Conservation (phyloP, 768 basidiomycete species). For the Tylopilus vinaceipallidus region DNA sequence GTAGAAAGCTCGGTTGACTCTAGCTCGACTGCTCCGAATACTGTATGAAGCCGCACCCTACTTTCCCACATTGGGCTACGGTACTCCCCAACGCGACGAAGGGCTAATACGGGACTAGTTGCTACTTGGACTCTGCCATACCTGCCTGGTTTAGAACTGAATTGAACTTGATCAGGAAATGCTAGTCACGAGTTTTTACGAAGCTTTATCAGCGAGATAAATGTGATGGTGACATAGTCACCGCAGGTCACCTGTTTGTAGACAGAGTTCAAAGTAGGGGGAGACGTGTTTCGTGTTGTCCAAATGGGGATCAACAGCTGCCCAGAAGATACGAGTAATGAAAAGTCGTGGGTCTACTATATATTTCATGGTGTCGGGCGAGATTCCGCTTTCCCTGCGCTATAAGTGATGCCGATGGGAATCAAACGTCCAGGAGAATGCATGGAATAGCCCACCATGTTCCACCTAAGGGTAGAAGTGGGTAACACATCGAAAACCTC, state of each 20-base stretch:
- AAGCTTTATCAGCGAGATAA: slow-evolving; percentile 3
- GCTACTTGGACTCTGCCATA: neutral
- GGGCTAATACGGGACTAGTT: neutral
- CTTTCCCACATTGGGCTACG: neutral
- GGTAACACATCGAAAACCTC: neutral
- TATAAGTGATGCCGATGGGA: slow-evolving; percentile 6
- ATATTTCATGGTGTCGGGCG: neutral
- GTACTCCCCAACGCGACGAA: neutral
- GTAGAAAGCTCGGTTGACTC: too few relatives aligned
- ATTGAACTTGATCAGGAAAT: slow-evolving; percentile 1
- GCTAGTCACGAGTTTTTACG: neutral
- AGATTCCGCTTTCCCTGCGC: neutral
- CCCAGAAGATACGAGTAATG: neutral
- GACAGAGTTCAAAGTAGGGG: slow-evolving; percentile 1
- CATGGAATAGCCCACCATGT: slow-evolving; percentile 3
- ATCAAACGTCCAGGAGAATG: neutral
- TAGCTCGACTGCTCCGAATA: neutral
- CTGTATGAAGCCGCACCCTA: neutral
- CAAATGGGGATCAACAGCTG: slow-evolving; percentile 5
- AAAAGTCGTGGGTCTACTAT: slow-evolving; percentile 1
- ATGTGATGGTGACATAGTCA: neutral
- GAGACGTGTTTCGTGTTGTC: slow-evolving; percentile 1
- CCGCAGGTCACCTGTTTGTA: neutral
- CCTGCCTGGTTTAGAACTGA: neutral
- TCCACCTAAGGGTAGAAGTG: neutral